A percentile compares a stretch with the other conserved stretches of the same genome.
These are phyloP conservation scores for Cryomyces minteri DNA, from an alignment of 495 filamentous ascomycete genomes.

Conservation along the genomic window DNA sequence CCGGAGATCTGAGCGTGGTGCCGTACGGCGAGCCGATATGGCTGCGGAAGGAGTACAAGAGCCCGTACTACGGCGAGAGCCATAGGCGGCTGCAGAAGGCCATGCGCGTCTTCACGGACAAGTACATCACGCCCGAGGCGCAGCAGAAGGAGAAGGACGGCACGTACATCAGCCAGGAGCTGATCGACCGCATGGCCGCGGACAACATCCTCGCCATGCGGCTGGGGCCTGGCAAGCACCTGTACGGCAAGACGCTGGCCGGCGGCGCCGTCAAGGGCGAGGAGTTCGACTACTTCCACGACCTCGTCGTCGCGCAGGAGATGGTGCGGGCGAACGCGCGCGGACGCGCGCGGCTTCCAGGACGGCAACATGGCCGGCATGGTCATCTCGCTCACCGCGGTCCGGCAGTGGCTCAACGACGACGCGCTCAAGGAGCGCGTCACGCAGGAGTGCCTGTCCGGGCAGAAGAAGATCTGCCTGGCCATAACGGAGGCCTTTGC, in stretches of 20 bases:
- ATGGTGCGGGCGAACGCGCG: constrained; percentile 37
- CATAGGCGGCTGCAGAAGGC: constrained; percentile 54
- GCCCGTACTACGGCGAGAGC: constrained; percentile 65
- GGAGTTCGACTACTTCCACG: constrained; percentile 81
- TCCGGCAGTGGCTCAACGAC: constrained; percentile 62
- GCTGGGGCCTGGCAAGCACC: constrained; percentile 65
- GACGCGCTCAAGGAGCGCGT: constrained; percentile 44
- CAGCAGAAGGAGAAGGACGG: constrained; percentile 62
- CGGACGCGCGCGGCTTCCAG: constrained; percentile 30
- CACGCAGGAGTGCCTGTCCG: constrained; percentile 52
- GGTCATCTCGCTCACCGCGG: constrained; percentile 65
- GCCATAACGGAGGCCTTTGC: constrained; percentile 86
- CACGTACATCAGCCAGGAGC: constrained; percentile 52
- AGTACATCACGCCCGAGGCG: constrained; percentile 53
- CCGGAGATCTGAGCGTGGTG: constrained; percentile 53
- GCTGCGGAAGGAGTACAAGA: constrained; percentile 62
- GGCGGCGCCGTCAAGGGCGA: constrained; percentile 54
- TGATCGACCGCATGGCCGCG: constrained; percentile 61
- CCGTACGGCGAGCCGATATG: constrained; percentile 72
- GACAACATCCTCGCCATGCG: constrained; percentile 65
- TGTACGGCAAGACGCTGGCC: constrained; percentile 49
- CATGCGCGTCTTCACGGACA: constrained; percentile 56
- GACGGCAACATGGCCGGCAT: constrained; percentile 57
- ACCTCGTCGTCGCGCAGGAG: constrained; percentile 61
- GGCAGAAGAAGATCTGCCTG: constrained; percentile 73